Evolutionary conservation across 768 basidiomycete species (phyloP), one percentile per base, ranked within the genome.

Genomic region (Russula ochroleuca): DNA sequence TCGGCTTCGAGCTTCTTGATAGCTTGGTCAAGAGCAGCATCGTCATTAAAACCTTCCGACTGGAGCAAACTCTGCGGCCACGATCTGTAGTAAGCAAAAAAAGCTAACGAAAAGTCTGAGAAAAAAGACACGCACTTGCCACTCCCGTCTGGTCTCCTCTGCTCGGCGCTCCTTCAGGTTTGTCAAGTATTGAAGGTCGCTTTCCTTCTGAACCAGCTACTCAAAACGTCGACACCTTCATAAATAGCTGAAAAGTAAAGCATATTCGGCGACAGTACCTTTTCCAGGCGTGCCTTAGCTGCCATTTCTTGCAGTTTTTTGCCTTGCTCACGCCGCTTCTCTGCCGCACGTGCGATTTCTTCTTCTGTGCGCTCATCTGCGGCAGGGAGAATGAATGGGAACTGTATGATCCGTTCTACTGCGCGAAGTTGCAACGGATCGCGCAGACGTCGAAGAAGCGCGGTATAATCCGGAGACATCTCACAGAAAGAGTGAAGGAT

Each of bases 301-400:
- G 94, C 92, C 68, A 95, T 83, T 73, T 98, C 95, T 74, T 97
- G 95, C 56, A 99, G 73, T 70, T 92, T 86, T 60, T 84, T 81
- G 0, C 93, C 94, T 70, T 94, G 90, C 74, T 98, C 95, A 71
- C 82, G 86, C 60, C 89, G 77, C 73, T 84, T 87, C 74, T 98
- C 94, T 1, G 87, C 78, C 41, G 86, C 81, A 40, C 85, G 81
- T 5, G 85, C 83, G 0, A 97, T 73, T 71, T 98, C 94, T 69
- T 98, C 96, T 67, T 95, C 92, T 0, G 91, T 88, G 75, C 95
- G 97, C 73, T 94, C 92, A 45, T 92, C 88, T 1, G 80, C 74
- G 1, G 81, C 80, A 56, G 83, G 75, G 15, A 77, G 68, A 0
- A 82, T 76, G 70, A 85, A 98, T 0, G 96, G 95, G 71, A 98